These are phyloP conservation scores for Thuidium tamariscinum DNA, from an alignment of 225 moss, liverwort and hornwort species.

Conservation along the genomic window DNA sequence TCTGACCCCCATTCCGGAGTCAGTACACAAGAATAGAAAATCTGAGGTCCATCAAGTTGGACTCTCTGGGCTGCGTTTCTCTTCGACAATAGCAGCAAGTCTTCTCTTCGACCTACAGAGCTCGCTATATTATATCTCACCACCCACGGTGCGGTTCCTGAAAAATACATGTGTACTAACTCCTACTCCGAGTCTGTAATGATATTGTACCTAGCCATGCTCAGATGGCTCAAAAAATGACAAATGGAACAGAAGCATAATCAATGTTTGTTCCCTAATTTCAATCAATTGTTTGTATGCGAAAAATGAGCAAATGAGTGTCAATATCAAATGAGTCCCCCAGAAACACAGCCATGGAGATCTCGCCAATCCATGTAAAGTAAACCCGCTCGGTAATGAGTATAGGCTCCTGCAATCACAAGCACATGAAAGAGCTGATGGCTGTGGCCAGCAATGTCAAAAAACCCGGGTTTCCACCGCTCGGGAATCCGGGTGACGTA, in stretches of 20 bases:
- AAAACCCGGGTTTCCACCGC: constrained; percentile 82
- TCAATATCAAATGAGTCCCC: background rate
- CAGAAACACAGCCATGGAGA: constrained; percentile 36
- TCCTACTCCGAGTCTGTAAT: background rate
- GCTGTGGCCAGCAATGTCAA: constrained; percentile 92
- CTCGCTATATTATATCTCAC: background rate
- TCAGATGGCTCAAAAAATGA: background rate
- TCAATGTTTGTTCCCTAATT: background rate
- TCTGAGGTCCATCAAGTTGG: background rate
- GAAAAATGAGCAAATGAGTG: background rate
- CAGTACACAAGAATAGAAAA: background rate
- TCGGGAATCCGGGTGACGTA: constrained; percentile 80
- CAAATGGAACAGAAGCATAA: background rate
- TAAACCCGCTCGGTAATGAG: constrained; percentile 78
- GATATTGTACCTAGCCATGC: background rate
- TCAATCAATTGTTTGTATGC: background rate
- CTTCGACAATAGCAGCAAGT: background rate
- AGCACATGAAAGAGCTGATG: constrained; percentile 88
- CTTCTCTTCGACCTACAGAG: background rate
- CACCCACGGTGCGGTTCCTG: background rate
- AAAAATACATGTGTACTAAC: background rate
- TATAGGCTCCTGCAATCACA: constrained; percentile 83
- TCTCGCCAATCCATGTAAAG: constrained; percentile 92
- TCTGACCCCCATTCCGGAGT: background rate
- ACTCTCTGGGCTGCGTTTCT: background rate